These are phyloP conservation scores for Physcia stellaris DNA, from an alignment of 495 filamentous ascomycete species.

Conservation along the genomic window DNA sequence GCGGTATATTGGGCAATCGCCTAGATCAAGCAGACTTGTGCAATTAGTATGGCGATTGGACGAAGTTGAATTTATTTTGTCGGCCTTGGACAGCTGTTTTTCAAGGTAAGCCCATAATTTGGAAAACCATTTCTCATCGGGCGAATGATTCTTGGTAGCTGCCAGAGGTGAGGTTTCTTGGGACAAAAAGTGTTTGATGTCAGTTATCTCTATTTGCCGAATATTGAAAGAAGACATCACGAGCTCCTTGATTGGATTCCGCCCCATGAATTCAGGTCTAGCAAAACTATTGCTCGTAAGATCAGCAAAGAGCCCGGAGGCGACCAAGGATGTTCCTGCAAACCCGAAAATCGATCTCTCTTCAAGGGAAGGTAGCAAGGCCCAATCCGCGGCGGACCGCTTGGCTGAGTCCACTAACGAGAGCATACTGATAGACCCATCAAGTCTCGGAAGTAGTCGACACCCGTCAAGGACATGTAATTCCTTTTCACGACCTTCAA, in stretches of 20 bases:
- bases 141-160: not conserved
- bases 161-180: conserved; percentile 1
- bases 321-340: conserved; percentile 10
- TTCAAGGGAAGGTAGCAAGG: conserved; percentile 9
- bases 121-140: conserved; percentile 12
- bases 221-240: conserved; percentile 12
- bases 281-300: not conserved
- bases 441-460: conserved; percentile 18
- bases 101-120: conserved; percentile 18
- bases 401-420: not conserved
- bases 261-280: not conserved
- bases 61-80: too few relatives aligned
- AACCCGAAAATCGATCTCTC: conserved; percentile 17
- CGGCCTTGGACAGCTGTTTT: not conserved
- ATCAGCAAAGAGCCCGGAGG: not conserved
- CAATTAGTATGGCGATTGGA: too few relatives aligned
- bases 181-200: conserved; percentile 6
- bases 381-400: not conserved
- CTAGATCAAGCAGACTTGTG: not conserved
- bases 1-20: conserved; percentile 8
- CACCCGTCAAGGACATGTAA: conserved; percentile 14
- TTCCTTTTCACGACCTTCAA: not conserved
- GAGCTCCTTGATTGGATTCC: not conserved
- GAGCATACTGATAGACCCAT: conserved; percentile 17
- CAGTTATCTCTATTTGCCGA: conserved; percentile 4